Conservation (phyloP, 129 eudicot genomes). For the Arctium minus region DNA sequence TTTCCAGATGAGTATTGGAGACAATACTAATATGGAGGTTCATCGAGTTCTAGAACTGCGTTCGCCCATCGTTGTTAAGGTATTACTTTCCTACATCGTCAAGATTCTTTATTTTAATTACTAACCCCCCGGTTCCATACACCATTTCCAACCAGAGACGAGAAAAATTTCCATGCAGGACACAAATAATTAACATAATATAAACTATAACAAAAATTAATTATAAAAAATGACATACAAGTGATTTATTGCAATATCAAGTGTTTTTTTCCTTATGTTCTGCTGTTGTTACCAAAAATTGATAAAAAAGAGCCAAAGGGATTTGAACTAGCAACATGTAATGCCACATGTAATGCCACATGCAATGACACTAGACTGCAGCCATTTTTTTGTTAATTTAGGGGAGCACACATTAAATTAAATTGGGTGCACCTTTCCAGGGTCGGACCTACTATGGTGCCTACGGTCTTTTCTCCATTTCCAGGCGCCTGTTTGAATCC, state of each 20-base stretch:
- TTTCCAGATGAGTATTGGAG: slow-evolving; percentile 70
- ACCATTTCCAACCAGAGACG: no score
- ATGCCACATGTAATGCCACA: not conserved
- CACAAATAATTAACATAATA: not conserved
- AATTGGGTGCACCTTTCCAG: not conserved
- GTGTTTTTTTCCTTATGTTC: not conserved
- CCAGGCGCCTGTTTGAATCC: no score
- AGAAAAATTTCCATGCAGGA: no score
- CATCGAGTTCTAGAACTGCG: slow-evolving; percentile 89
- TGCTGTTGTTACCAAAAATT: not conserved
- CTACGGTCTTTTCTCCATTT: no score
- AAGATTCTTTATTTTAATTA: not conserved
- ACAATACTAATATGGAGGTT: slow-evolving; percentile 61
- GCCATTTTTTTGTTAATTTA: not conserved
- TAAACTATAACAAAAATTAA: no score
- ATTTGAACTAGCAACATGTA: not conserved
- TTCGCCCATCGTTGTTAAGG: slow-evolving; percentile 87
- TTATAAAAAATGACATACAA: no score
- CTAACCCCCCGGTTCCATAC: no score
- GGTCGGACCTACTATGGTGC: not conserved
- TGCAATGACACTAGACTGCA: not conserved
- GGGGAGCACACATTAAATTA: not conserved
- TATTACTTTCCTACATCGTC: slow-evolving; percentile 8
- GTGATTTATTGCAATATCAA: no score
- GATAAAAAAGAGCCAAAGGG: not conserved